Evolutionary conservation across 164 flowering plant genomes (phyloP).

Genomic region (Chloranthus sessilifolius): DNA sequence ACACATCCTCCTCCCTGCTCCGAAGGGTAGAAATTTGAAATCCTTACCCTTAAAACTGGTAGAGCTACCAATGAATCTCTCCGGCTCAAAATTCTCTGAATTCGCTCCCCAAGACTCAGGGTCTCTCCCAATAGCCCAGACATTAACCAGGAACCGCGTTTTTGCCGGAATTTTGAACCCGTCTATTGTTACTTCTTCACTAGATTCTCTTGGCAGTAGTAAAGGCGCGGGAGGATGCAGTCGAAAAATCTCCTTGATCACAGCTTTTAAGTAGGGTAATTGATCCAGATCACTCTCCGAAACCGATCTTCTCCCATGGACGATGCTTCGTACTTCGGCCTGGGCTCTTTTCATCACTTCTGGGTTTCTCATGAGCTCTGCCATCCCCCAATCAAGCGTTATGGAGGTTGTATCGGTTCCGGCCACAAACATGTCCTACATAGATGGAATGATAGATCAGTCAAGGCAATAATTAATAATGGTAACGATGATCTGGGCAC

Average conservation of each 20-base stretch:
- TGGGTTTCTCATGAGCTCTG: conserved; percentile 51
- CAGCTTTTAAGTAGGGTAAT: conserved; percentile 37
- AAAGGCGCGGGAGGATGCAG: conserved; percentile 52
- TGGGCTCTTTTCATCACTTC: conserved; percentile 34
- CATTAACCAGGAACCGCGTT: conserved; percentile 43
- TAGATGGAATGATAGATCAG: not conserved
- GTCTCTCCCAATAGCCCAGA: conserved; percentile 53
- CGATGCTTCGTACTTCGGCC: conserved; percentile 33
- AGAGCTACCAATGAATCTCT: conserved; percentile 36
- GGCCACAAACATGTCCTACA: conserved; percentile 64
- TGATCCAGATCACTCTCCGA: conserved; percentile 33
- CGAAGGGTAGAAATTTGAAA: conserved; percentile 25
- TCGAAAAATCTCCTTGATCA: conserved; percentile 47
- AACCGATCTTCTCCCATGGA: conserved; percentile 27
- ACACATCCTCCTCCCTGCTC: conserved; percentile 8
- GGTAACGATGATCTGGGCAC: no score
- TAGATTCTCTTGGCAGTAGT: conserved; percentile 47
- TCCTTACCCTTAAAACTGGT: conserved; percentile 43
- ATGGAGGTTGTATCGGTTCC: conserved; percentile 56
- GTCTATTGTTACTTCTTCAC: conserved; percentile 26
- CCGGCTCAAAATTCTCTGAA: conserved; percentile 42
- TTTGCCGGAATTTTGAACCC: conserved; percentile 41
- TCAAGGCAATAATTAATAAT: no score
- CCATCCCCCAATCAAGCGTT: conserved; percentile 53
- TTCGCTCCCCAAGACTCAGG: conserved; percentile 34